Percentiles rank a stretch among this genome's conserved stretches.
Evolutionary conservation across 164 flowering plant species (phyloP).

Genomic region (Echeveria elegans): DNA sequence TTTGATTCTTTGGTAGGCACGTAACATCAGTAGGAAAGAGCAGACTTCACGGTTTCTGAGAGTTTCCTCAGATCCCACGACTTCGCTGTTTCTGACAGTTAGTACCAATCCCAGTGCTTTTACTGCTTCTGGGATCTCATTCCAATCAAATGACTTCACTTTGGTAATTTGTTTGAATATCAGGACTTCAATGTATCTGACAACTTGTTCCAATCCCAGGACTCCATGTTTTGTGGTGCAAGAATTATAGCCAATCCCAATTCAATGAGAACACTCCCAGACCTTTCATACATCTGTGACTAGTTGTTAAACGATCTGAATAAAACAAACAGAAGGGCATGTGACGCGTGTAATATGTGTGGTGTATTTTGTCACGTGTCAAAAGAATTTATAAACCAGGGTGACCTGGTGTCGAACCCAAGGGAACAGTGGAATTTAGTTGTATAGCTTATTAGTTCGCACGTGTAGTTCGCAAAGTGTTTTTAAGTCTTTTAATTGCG

Average conservation of each 20-base stretch:
- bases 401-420: too few species aligned
- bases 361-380: too few species aligned
- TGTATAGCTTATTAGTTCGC: too few species aligned
- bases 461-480: too few species aligned
- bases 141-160: conserved; percentile 1
- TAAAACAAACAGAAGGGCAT: too few species aligned
- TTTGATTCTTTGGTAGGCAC: neutral
- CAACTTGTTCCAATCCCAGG: neutral
- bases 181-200: neutral
- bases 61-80: neutral
- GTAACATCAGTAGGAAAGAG: neutral
- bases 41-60: neutral
- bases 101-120: neutral
- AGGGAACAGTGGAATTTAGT: too few species aligned
- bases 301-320: too few species aligned
- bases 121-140: neutral
- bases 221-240: neutral
- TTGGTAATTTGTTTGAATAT: neutral
- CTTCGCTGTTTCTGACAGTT: neutral
- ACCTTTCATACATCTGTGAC: conserved; percentile 1
- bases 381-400: too few species aligned
- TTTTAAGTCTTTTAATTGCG: too few species aligned
- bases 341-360: too few species aligned
- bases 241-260: conserved; percentile 4
- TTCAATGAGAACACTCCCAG: neutral